These are phyloP conservation scores for Citrus inodora DNA, from an alignment of 345 rosid genomes.

Conservation along the genomic window DNA sequence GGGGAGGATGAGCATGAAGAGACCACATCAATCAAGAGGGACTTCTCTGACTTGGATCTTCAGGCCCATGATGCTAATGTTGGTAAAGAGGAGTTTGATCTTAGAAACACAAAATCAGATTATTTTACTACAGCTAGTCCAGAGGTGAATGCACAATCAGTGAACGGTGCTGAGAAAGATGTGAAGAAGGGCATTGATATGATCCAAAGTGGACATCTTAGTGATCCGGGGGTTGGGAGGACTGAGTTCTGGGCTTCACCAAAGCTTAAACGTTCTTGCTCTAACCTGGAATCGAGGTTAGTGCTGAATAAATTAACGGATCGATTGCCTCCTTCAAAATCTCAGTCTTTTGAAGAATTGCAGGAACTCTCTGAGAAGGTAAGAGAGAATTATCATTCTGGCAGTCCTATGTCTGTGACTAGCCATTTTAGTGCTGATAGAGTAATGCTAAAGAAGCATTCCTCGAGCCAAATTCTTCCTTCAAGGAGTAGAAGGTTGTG, in stretches of 20 bases:
- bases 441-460: conserved; percentile 90
- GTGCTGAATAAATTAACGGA: conserved; percentile 32
- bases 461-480: conserved; percentile 89
- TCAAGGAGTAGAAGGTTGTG: conserved; percentile 74
- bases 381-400: conserved; percentile 18
- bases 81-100: conserved; percentile 19
- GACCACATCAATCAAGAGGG: conserved; percentile 49
- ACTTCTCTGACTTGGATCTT: conserved; percentile 51
- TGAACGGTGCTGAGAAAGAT: conserved; percentile 17
- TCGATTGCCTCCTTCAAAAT: conserved; percentile 35
- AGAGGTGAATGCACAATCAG: conserved; percentile 10
- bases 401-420: conserved; percentile 47
- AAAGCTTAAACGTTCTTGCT: conserved; percentile 76
- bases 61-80: conserved; percentile 32
- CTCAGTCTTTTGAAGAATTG: conserved; percentile 36
- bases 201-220: conserved; percentile 59
- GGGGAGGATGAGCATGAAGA: conserved; percentile 81
- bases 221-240: conserved; percentile 77
- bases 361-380: conserved; percentile 19
- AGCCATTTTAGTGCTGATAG: conserved; percentile 72
- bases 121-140: conserved; percentile 23
- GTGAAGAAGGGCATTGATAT: conserved; percentile 21
- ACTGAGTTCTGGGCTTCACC: conserved; percentile 62
- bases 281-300: conserved; percentile 54
- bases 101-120: conserved; percentile 10